Evolutionary conservation across 2,329 filamentous ascomycete genomes (phyloP), one percentile per base, ranked within the genome.

Genomic region (Ilyonectria destructans): DNA sequence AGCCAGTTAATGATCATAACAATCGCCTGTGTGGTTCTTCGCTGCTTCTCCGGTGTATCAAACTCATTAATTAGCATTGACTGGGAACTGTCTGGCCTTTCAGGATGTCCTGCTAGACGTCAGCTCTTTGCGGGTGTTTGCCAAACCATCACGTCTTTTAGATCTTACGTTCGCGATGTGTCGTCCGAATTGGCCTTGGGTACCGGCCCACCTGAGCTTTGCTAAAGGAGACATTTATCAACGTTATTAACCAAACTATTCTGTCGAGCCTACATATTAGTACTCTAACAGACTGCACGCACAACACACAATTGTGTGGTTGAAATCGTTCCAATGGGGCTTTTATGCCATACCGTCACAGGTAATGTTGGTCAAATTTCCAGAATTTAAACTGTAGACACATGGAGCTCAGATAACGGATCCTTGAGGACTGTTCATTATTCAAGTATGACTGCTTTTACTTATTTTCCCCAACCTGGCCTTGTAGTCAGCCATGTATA

Each of bases 391-490:
- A 52, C 8, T 17, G 33, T 13, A 21, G 29, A 21, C 29, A 35
- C 17, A 10, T 12, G 10, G 9, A 21, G 3, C 15, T 52, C 9
- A 21, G 17, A 52, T 33, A 35, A 35, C 9, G 15, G 17, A 17
- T 35, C 49, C 49, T 35, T 21, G 8, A 35, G 49, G 29, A 52
- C 49, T 52, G n/a, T 31, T 33, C 29, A 52, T 52, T 21, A 19
- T 52, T 52, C 29, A 52, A 52, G 12, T 52, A 13, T 52, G 31
- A 19, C 8, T 51, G 31, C 4, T 52, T 52, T 52, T 52, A 52
- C 29, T 52, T 4, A 33, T 33, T 52, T 52, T 33, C 29, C 29
- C 17, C n/a, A 19, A 12, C 23, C 26, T 15, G 10, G 48, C 48
- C 23, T 51, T 51, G 48, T 31, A 51, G 23, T n/a, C 49, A 52